Base-by-base conservation (phyloP, 2,329 filamentous ascomycete genomes). In the Venturia effusa region DNA sequence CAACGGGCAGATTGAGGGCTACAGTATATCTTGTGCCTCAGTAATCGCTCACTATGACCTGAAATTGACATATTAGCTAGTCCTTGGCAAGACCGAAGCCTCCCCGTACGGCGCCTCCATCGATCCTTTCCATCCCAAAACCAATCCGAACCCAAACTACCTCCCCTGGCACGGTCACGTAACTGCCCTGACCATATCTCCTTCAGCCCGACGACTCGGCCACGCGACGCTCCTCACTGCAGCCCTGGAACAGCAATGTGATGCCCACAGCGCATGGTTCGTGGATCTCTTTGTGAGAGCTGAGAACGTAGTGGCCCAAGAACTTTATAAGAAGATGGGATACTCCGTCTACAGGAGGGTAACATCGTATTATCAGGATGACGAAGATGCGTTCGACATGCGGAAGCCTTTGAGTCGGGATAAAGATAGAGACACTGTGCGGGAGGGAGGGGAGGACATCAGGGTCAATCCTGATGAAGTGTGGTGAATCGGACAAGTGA, bases 151-250 rank as follows among this genome's bases (percentile, higher is more conserved):
- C 67, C 74, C 77, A 4, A 79, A 97, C 78, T 96, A 95, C 78
- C 88, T 96, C n/a, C 93, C 93, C n/a, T 97, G 92, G 90, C 94
- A 99, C 78, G 93, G 92, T 24, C 94, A 99, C 77, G 96, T 99
- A 73, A 99, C 94, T 4, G 94, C 93, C 41, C 81, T 99, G 61
- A 97, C 94, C 0, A 90, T 99, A 24, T 88, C 93, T 0, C 94
- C 94, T 0, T 85, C 88, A 64, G 91, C 91, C 61, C 87, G 94
- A 34, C 85, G 94, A 54, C 83, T 94, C 19, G 93, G 94, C 19
- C 89, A 97, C 70, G 94, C 93, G 61, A 90, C 88, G 66, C 87
- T 88, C 57, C 81, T 99, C 43, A 92, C 89, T 0, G 83, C 89
- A 70, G 86, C 90, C 64, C 81, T 99, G 37, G 93, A 97, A 75